Evolutionary conservation across 257 asterid species (phyloP).

Genomic region (Solanum paucissectum): DNA sequence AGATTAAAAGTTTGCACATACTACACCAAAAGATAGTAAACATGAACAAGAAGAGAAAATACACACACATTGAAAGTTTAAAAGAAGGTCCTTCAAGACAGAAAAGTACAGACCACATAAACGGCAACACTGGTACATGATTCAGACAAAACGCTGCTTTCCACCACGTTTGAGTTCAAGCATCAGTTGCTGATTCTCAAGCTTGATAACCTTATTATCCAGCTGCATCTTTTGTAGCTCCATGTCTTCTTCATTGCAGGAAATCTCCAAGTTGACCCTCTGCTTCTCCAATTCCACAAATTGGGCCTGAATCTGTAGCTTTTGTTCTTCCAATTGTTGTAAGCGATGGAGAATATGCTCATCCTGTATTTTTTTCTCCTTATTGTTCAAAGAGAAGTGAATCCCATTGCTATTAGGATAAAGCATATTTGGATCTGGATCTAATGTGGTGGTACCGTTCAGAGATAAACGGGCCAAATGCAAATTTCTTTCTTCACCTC

Average conservation of each 20-base stretch:
- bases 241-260: constrained; percentile 14
- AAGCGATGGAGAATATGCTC: neutral
- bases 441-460: neutral
- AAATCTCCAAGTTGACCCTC: constrained; percentile 10
- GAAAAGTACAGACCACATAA: neutral
- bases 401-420: neutral
- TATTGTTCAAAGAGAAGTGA: neutral
- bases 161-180: constrained; percentile 12
- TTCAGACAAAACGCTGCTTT: constrained; percentile 2
- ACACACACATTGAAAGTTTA: neutral
- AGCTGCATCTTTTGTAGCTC: constrained; percentile 23
- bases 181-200: constrained; percentile 29
- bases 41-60: neutral
- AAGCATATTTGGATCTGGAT: neutral
- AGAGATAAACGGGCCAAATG: neutral
- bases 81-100: neutral
- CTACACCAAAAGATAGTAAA: neutral
- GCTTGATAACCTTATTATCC: constrained; percentile 29
- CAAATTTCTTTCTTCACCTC: neutral
- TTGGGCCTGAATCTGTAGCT: constrained; percentile 16
- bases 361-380: neutral
- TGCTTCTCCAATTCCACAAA: constrained; percentile 26
- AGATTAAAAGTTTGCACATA: neutral
- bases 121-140: neutral
- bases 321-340: constrained; percentile 17